Evolutionary conservation across 177 flowering plant species (phyloP).

Genomic region (Vitis hybrid): DNA sequence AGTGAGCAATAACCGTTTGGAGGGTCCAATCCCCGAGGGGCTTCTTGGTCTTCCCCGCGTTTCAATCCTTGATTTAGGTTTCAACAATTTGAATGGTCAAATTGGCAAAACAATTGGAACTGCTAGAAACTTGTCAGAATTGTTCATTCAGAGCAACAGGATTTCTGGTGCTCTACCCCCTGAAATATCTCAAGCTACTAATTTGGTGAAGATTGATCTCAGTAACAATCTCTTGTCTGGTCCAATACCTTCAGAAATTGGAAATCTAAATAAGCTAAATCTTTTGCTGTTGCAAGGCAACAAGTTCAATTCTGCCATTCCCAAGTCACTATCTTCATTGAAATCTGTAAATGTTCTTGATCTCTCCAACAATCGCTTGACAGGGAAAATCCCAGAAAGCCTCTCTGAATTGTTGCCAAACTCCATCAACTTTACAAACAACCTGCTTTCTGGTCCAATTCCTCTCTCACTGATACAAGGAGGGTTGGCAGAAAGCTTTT

Average conservation of each 20-base stretch:
- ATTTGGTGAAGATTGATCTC: constrained; percentile 83
- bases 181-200: constrained; percentile 58
- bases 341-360: constrained; percentile 81
- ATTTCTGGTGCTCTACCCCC: constrained; percentile 73
- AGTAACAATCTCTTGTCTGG: constrained; percentile 77
- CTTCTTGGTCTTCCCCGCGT: constrained; percentile 67
- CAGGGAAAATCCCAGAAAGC: constrained; percentile 75
- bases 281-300: constrained; percentile 61
- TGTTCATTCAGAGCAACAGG: constrained; percentile 64
- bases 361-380: constrained; percentile 69
- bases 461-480: constrained; percentile 61
- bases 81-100: constrained; percentile 57
- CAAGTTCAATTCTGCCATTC: constrained; percentile 65
- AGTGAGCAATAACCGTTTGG: constrained; percentile 57
- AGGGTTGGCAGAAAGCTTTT: constrained; percentile 68
- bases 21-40: constrained; percentile 63
- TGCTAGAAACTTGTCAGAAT: constrained; percentile 69
- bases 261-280: constrained; percentile 61
- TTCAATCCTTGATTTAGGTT: constrained; percentile 67
- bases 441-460: constrained; percentile 78
- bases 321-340: constrained; percentile 56
- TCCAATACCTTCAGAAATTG: constrained; percentile 70
- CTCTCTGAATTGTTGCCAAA: constrained; percentile 64
- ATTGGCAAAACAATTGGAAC: constrained; percentile 39
- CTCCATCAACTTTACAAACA: constrained; percentile 78